Conservation (phyloP, 2,329 filamentous ascomycete species). For the Ophiocordyceps polyrhachis-furcata region DNA sequence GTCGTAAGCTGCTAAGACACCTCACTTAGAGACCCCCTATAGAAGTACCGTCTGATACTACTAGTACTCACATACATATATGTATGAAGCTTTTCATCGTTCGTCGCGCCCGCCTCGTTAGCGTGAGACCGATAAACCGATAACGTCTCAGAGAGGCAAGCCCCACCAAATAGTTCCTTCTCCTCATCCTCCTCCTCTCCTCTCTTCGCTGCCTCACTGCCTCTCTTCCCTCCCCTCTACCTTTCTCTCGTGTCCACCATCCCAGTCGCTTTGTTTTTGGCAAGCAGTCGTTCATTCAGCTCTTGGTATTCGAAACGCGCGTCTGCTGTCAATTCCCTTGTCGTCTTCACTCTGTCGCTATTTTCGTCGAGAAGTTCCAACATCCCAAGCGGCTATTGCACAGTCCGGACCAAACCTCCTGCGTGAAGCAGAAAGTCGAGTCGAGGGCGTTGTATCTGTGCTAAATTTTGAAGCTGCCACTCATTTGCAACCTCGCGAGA, state of each 20-base stretch:
- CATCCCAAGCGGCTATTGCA: too few relatives aligned
- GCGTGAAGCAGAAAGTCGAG: too few relatives aligned
- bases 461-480: not conserved
- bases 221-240: not conserved
- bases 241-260: not conserved
- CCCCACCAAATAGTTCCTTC: slow-evolving; percentile 1
- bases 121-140: slow-evolving; percentile 1
- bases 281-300: slow-evolving; percentile 1
- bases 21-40: not conserved
- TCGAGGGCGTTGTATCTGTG: not conserved
- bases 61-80: too few relatives aligned
- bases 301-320: not conserved
- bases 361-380: not conserved
- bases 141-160: not conserved
- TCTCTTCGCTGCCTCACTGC: not conserved
- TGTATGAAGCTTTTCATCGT: not conserved
- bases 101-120: not conserved
- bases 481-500: not conserved
- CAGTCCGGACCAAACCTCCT: too few relatives aligned
- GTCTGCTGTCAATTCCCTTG: not conserved
- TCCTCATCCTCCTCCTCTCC: not conserved
- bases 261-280: slow-evolving; percentile 2
- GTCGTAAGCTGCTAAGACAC: not conserved
- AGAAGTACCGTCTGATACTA: not conserved
- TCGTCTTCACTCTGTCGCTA: not conserved